phyloP scores from a whole-genome alignment of 176 grass and related monocot species.

The maize (Zea mays) region Zm-B73-REFERENCE-NAM-5.0 NC_050100.1:19635001-19635500 shows the following conservation, averaged over 20 bases:
- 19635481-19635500: slow-evolving; percentile 39
- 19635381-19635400: slow-evolving; percentile 66
- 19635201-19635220: slow-evolving; percentile 73
- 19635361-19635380: slow-evolving; percentile 84
- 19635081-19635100: slow-evolving; percentile 91
- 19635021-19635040: slow-evolving; percentile 66
- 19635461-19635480: slow-evolving; percentile 28
- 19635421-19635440: slow-evolving; percentile 54
- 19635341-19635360: slow-evolving; percentile 93
- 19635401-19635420: slow-evolving; percentile 54
- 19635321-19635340: slow-evolving; percentile 70
- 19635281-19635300: slow-evolving; percentile 70
- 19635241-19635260: slow-evolving; percentile 61
- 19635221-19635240: slow-evolving; percentile 66
- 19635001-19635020: slow-evolving; percentile 62
- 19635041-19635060: slow-evolving; percentile 84
- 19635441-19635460: slow-evolving; percentile 7
- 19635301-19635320: slow-evolving; percentile 74
- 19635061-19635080: slow-evolving; percentile 86
- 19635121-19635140: slow-evolving; percentile 69
- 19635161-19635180: slow-evolving; percentile 53
- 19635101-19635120: slow-evolving; percentile 87
- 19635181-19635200: slow-evolving; percentile 62
- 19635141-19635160: slow-evolving; percentile 87
- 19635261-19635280: slow-evolving; percentile 65